phyloP scores from a whole-genome alignment of 2,329 filamentous ascomycete genomes.

The Phyllosticta citriasiana region DNA sequence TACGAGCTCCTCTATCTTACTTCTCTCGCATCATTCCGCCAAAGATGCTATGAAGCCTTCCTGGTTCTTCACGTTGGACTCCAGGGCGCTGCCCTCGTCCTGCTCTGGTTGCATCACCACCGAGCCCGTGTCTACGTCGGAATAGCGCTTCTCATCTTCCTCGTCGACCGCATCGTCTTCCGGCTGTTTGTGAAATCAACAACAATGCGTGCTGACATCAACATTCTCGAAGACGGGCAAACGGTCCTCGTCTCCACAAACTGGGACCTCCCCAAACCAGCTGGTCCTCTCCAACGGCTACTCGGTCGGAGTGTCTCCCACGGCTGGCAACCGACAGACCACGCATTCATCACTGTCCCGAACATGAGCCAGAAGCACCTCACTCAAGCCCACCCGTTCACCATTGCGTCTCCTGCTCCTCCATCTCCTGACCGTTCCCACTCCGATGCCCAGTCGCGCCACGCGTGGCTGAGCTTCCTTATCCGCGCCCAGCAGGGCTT shows the following conservation, averaged over 20 bases:
- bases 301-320: constrained; percentile 27
- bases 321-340: constrained; percentile 53
- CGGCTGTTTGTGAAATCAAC: constrained; percentile 44
- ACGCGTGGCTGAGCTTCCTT: constrained; percentile 47
- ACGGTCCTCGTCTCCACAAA: constrained; percentile 43
- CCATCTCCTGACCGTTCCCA: neutral
- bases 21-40: constrained; percentile 49
- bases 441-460: constrained; percentile 16
- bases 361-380: constrained; percentile 41
- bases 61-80: constrained; percentile 48
- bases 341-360: constrained; percentile 54
- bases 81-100: constrained; percentile 44
- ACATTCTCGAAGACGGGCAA: constrained; percentile 46
- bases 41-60: constrained; percentile 54
- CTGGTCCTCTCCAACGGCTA: constrained; percentile 11
- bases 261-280: constrained; percentile 25
- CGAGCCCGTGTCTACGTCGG: constrained; percentile 44
- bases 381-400: constrained; percentile 57
- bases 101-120: constrained; percentile 51
- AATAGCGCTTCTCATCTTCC: constrained; percentile 45
- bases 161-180: constrained; percentile 49
- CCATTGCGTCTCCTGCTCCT: constrained; percentile 52
- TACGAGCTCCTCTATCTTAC: constrained; percentile 56
- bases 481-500: constrained; percentile 53
- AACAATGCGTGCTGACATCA: constrained; percentile 39